Percentiles rank a stretch among this genome's conserved stretches.
Conservation (phyloP, 2,329 filamentous ascomycete species). For the Calonectria fujianensis region DNA sequence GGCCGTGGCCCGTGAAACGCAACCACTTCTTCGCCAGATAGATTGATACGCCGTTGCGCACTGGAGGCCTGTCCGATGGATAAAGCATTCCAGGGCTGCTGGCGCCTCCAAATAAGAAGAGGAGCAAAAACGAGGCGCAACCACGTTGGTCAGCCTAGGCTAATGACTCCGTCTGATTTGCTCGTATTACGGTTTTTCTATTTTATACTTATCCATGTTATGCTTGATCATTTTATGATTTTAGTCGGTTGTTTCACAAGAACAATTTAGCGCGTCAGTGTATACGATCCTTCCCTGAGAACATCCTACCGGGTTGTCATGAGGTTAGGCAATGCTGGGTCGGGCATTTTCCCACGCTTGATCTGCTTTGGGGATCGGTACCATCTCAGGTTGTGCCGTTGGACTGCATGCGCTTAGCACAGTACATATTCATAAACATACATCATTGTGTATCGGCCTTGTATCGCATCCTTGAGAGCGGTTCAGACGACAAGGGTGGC, state of each 20-base stretch:
- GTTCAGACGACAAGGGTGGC: conserved; percentile 19
- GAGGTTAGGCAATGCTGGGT: not conserved
- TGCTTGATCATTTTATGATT: not conserved
- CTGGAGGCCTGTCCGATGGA: not conserved
- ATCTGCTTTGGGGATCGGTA: conserved; percentile 24
- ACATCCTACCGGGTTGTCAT: not conserved
- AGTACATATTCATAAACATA: not conserved
- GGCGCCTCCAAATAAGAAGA: not conserved
- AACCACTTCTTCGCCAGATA: conserved; percentile 9
- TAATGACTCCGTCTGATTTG: not conserved
- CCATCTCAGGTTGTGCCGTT: conserved; percentile 6
- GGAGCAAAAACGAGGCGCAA: not conserved
- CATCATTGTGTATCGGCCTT: not conserved
- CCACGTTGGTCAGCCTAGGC: conserved; percentile 24
- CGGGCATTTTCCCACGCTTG: conserved; percentile 22
- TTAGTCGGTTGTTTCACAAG: not conserved
- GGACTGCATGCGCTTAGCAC: not conserved
- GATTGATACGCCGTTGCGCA: conserved; percentile 4
- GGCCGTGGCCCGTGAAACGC: conserved; percentile 14
- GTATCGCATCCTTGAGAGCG: not conserved
- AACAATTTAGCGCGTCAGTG: not conserved
- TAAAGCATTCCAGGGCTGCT: conserved; percentile 25
- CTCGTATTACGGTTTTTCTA: not conserved
- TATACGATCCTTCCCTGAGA: not conserved
- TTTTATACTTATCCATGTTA: not conserved